Base-by-base conservation (phyloP, 495 filamentous ascomycete genomes). In the Neurospora africana region DNA sequence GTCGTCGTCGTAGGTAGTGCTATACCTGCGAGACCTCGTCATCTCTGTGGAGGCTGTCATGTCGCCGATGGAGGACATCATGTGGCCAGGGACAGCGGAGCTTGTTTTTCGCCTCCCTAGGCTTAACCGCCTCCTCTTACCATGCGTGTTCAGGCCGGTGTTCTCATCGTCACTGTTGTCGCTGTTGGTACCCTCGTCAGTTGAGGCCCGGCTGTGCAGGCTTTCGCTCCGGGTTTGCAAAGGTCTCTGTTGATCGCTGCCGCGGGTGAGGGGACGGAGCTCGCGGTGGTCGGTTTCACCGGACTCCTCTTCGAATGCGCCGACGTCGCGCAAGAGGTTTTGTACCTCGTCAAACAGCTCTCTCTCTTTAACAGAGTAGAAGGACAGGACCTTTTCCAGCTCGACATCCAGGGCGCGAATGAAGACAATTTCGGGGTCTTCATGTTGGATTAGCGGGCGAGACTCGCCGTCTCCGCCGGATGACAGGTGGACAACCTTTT, bases 331-430 rank as follows among this genome's bases (percentile, higher is more conserved):
- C 72, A 94, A 78, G 9, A 97, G 82, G 30, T 90, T 84, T n/a
- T 91, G 88, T 4, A 95, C 90, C 74, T 95, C 93, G 58, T 90
- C 88, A 70, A 91, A 89, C 68, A 98, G 89, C 77, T 97, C 93
- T 11, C 86, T 81, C 81, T 99, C 93, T 78, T 98, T 98, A 68
- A 91, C 81, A 71, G 88, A 87, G 81, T 93, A 98, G 81, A 98
- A 99, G 2, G 90, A 91, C 78, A 88, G 91, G 70, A 98, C 91
- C 84, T 97, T 98, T 80, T 98, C 93, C 70, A 99, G 82, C 79
- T 98, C 95, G 3, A 89, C 85, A 80, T 98, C 95, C 10, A 99
- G 86, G 37, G 93, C 90, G 70, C 89, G 88, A 68, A 84, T 84
- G 76, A 98, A 99, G 71, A 93, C 83, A 19, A 84, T 81, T 80